Conservation (phyloP, 768 basidiomycete species). For the Russula vinacea region DNA sequence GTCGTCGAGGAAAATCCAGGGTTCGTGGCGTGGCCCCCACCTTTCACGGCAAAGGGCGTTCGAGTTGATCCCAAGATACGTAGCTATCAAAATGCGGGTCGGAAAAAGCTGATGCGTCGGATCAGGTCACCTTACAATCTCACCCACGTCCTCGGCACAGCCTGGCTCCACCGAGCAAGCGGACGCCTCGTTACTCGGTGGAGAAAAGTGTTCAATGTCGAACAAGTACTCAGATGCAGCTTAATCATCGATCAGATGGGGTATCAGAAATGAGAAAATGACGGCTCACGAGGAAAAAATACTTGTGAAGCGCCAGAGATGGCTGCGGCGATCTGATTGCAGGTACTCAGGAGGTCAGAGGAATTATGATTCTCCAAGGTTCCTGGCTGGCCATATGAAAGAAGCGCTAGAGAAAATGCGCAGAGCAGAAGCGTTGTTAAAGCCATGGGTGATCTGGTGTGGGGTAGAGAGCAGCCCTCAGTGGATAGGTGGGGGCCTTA, state of each 20-base stretch:
- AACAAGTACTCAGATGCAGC: constrained; percentile 13
- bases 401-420: no score
- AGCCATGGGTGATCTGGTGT: no score
- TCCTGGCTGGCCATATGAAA: no score
- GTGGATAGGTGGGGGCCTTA: no score
- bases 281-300: no score
- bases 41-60: not conserved
- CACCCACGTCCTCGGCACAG: no score
- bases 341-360: no score
- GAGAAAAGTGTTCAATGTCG: constrained; percentile 14
- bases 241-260: not conserved
- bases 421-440: no score
- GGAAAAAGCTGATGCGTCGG: constrained; percentile 6
- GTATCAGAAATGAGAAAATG: not conserved
- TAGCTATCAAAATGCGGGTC: not conserved
- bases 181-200: constrained; percentile 15
- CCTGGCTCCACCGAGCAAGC: constrained; percentile 27
- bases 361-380: no score
- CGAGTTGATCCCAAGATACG: not conserved
- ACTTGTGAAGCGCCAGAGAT: no score
- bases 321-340: no score
- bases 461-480: no score
- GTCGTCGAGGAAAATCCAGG: not conserved
- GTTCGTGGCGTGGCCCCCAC: not conserved
- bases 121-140: constrained; percentile 16